phyloP scores from a whole-genome alignment of 148 eudicot species.

The Polygonum maritimum region DNA sequence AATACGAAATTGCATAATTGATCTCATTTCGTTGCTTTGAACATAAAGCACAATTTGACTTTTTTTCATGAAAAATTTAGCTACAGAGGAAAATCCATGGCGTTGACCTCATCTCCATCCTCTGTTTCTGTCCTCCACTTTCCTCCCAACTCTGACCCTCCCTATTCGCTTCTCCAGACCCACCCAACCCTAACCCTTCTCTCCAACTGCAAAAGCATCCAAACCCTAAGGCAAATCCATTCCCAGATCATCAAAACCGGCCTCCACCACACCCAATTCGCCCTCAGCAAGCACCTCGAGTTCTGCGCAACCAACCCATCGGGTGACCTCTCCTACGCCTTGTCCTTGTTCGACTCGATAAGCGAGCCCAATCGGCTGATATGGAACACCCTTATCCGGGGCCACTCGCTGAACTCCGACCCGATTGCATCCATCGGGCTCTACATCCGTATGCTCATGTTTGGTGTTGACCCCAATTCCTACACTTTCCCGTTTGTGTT shows the following conservation, averaged over 20 bases:
- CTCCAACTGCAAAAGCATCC: conserved; percentile 39
- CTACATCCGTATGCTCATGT: conserved; percentile 37
- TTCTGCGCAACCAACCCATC: conserved; percentile 33
- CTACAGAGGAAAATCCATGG: conserved; percentile 12
- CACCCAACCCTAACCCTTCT: conserved; percentile 47
- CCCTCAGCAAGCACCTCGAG: conserved; percentile 25
- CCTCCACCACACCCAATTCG: conserved; percentile 44
- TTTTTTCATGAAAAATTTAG: no score
- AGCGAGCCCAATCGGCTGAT: conserved; percentile 40
- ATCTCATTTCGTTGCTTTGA: no score
- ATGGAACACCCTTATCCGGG: conserved; percentile 59
- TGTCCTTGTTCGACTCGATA: conserved; percentile 28
- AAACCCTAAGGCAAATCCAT: conserved; percentile 53
- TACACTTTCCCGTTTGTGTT: conserved; percentile 58
- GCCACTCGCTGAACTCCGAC: conserved; percentile 17
- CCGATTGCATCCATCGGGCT: conserved; percentile 26
- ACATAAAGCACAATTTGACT: no score
- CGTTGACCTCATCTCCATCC: conserved; percentile 11
- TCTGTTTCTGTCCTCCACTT: conserved; percentile 26
- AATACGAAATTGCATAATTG: no score
- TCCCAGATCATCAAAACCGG: conserved; percentile 55
- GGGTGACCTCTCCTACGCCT: conserved; percentile 31
- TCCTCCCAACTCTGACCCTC: conserved; percentile 38
- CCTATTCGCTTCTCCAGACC: conserved; percentile 31
- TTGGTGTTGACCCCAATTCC: conserved; percentile 36